Percentiles rank a stretch among this genome's conserved stretches.
Evolutionary conservation across 139 green algal genomes (phyloP).

Genomic region (Auxenochlorella protothecoides): DNA sequence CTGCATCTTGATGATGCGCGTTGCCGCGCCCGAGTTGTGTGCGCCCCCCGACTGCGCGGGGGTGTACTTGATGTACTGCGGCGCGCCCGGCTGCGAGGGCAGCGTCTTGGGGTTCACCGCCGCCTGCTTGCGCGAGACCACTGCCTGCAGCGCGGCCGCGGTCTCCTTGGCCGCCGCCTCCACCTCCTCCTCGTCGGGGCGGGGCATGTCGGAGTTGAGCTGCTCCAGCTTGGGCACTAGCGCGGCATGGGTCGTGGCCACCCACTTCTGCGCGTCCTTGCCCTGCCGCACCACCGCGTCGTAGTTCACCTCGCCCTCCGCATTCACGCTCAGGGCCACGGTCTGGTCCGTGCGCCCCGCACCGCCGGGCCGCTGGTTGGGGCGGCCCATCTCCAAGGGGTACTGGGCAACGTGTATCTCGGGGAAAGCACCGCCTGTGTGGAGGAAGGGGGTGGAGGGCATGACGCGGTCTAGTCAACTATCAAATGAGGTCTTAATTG

Average conservation of each 20-base stretch:
- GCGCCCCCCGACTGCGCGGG: slow-evolving; percentile 53
- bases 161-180: slow-evolving; percentile 58
- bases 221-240: slow-evolving; percentile 82
- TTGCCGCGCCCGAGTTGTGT: slow-evolving; percentile 52
- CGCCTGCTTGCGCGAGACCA: slow-evolving; percentile 68
- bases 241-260: slow-evolving; percentile 61
- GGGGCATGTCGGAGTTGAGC: slow-evolving; percentile 39
- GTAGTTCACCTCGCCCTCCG: slow-evolving; percentile 71
- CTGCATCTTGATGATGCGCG: slow-evolving; percentile 96
- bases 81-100: slow-evolving; percentile 49
- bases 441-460: background rate
- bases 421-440: slow-evolving; percentile 60
- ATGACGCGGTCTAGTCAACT: background rate
- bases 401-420: slow-evolving; percentile 89
- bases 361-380: slow-evolving; percentile 30
- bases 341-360: slow-evolving; percentile 32
- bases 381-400: slow-evolving; percentile 78
- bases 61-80: slow-evolving; percentile 95
- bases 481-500: background rate
- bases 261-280: slow-evolving; percentile 54
- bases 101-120: slow-evolving; percentile 70
- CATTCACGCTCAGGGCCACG: slow-evolving; percentile 64
- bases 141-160: slow-evolving; percentile 44
- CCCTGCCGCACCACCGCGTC: slow-evolving; percentile 78
- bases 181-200: slow-evolving; percentile 74